These are phyloP conservation scores for Acanthamoeba castellanii DNA, from an alignment of 208 protist genomes.

Conservation along the genomic window DNA sequence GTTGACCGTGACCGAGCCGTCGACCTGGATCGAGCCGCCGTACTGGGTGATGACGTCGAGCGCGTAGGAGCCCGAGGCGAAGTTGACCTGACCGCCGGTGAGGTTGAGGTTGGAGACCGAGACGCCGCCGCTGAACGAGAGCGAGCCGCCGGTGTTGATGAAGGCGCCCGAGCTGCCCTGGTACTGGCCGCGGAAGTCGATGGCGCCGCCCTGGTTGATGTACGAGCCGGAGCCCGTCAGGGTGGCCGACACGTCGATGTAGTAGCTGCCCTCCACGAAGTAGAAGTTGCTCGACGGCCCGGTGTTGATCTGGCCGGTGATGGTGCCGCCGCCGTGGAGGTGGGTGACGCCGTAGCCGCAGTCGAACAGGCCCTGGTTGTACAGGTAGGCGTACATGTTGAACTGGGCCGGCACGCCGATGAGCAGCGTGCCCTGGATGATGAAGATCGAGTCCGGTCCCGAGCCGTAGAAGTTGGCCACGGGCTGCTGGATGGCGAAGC, in stretches of 20 bases:
- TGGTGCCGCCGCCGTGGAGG: conserved; percentile 65
- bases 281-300: conserved; percentile 29
- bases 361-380: conserved; percentile 41
- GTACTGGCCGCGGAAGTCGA: conserved; percentile 67
- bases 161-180: conserved; percentile 24
- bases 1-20: conserved; percentile 65
- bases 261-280: conserved; percentile 66
- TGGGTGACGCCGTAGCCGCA: conserved; percentile 64
- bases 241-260: conserved; percentile 46
- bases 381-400: conserved; percentile 70
- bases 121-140: conserved; percentile 60
- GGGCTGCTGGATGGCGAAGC: conserved; percentile 16
- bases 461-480: conserved; percentile 61
- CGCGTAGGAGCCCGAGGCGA: conserved; percentile 37
- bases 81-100: conserved; percentile 66
- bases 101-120: conserved; percentile 69
- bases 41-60: conserved; percentile 58
- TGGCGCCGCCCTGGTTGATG: conserved; percentile 63
- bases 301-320: conserved; percentile 10
- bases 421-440: conserved; percentile 53
- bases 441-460: conserved; percentile 63
- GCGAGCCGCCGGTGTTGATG: conserved; percentile 23
- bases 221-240: conserved; percentile 60
- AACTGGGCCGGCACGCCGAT: conserved; percentile 47
- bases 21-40: conserved; percentile 48